Conservation (phyloP, 768 basidiomycete genomes). For the Termitomyces sp. region DNA sequence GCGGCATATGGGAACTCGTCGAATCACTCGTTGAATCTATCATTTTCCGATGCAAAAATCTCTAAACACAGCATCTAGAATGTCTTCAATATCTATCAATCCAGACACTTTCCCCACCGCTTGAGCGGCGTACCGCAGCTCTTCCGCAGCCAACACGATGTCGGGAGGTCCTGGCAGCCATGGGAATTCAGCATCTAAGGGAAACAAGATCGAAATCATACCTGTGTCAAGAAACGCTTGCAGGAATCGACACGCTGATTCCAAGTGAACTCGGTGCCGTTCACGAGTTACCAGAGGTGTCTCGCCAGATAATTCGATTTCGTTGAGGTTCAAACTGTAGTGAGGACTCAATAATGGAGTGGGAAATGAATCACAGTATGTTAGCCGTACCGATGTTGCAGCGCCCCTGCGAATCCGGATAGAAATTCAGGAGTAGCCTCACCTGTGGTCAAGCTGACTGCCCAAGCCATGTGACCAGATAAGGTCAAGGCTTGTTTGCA, state of each 20-base stretch:
- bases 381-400: constrained; percentile 45
- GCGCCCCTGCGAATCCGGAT: constrained; percentile 45
- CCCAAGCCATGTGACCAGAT: constrained; percentile 42
- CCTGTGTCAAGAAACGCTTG: constrained; percentile 51
- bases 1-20: constrained; percentile 89
- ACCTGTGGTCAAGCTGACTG: constrained; percentile 56
- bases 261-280: constrained; percentile 75
- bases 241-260: constrained; percentile 58
- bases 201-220: constrained; percentile 2
- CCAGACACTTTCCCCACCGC: constrained; percentile 87
- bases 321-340: constrained; percentile 24
- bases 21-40: background rate
- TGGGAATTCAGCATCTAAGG: background rate
- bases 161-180: constrained; percentile 51
- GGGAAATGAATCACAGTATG: background rate
- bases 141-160: constrained; percentile 81
- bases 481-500: constrained; percentile 1
- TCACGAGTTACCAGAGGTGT: constrained; percentile 74
- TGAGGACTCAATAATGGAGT: background rate
- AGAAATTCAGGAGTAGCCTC: constrained; percentile 59
- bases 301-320: constrained; percentile 22
- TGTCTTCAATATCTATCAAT: constrained; percentile 75
- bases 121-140: constrained; percentile 80
- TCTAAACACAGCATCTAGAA: constrained; percentile 77
- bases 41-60: constrained; percentile 88